Evolutionary conservation across 768 basidiomycete genomes (phyloP), one percentile per base, ranked within the genome.

Genomic region (Amanita polypyramis): DNA sequence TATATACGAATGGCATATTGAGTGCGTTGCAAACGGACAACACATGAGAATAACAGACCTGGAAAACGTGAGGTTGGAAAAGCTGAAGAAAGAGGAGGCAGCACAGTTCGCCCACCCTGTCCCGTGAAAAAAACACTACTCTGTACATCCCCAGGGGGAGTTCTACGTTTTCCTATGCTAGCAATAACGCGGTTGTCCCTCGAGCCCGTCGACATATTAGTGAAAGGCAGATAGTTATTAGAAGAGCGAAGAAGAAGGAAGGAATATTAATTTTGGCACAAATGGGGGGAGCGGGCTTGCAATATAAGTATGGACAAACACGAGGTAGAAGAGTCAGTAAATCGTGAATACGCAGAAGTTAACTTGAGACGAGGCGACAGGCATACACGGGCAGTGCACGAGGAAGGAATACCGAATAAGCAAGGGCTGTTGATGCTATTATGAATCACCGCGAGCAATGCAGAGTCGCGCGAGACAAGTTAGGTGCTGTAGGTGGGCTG

Each of bases 41-140:
- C 65, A 73, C 60, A 71, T 68, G 61, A 73, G 68, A 67, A 66
- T 67, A 74, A 85, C 84, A 76, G 79, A 86, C 84, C 84, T 86
- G 84, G 77, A 82, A 81, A 83, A 79, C 74, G 82, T 82, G 80
- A 85, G 80, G 78, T 80, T 83, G 82, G 82, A 82, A 84, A 82
- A 60, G 78, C 77, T 68, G 80, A 74, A 79, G 79, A 76, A 76
- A 86, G 72, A 79, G 84, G 80, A 81, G 84, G 85, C 67, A 85
- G 79, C 73, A 84, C 76, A 74, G 81, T 78, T 79, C 84, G 81
- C 84, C 83, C 83, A 86, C 85, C 84, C 80, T 85, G 84, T 74
- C 69, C 77, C 74, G 70, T 76, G 76, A 72, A 79, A 74, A 81
- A 82, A 70, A 65, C 71, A 67, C 72, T 70, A 63, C 64, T 70